Percentiles rank a stretch among this genome's conserved stretches.
These are phyloP conservation scores for Halophytophthora batemanensis DNA, from an alignment of 352 stramenopile species.

Conservation along the genomic window DNA sequence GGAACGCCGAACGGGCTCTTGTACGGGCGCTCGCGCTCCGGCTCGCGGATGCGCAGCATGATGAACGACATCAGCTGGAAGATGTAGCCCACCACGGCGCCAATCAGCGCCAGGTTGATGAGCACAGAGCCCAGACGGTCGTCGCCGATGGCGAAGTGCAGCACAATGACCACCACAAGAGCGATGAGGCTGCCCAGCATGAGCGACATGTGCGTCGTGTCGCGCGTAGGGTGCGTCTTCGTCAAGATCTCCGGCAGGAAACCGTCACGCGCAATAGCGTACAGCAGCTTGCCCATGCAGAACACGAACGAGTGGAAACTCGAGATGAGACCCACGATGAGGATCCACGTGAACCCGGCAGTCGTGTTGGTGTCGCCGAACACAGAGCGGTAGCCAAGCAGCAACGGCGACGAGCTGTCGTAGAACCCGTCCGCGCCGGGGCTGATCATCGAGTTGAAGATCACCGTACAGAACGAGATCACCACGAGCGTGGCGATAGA, in stretches of 20 bases:
- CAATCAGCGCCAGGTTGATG: conserved; percentile 59
- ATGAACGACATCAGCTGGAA: conserved; percentile 62
- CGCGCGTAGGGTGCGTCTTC: conserved; percentile 41
- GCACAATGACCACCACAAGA: conserved; percentile 33
- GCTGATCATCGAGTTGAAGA: conserved; percentile 61
- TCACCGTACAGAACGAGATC: conserved; percentile 51
- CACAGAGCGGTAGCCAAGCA: conserved; percentile 51
- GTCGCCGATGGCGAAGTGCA: conserved; percentile 59
- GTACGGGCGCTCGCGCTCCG: conserved; percentile 47
- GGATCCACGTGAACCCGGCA: conserved; percentile 53
- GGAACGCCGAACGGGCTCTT: conserved; percentile 48
- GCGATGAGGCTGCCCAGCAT: conserved; percentile 37
- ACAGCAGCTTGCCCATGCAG: conserved; percentile 62
- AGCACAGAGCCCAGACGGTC: conserved; percentile 50
- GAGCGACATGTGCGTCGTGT: conserved; percentile 42
- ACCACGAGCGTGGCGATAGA: conserved; percentile 53
- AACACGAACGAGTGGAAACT: conserved; percentile 75
- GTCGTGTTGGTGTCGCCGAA: conserved; percentile 59
- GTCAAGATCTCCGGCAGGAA: conserved; percentile 48
- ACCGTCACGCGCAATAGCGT: conserved; percentile 58
- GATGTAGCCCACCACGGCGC: conserved; percentile 55
- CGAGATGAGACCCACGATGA: conserved; percentile 54
- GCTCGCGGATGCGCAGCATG: conserved; percentile 47
- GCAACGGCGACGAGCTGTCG: conserved; percentile 38
- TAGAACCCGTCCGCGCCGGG: conserved; percentile 47